Evolutionary conservation across 495 filamentous ascomycete genomes (phyloP), one percentile per base, ranked within the genome.

Genomic region (Paragyromitra xinjiangensis): DNA sequence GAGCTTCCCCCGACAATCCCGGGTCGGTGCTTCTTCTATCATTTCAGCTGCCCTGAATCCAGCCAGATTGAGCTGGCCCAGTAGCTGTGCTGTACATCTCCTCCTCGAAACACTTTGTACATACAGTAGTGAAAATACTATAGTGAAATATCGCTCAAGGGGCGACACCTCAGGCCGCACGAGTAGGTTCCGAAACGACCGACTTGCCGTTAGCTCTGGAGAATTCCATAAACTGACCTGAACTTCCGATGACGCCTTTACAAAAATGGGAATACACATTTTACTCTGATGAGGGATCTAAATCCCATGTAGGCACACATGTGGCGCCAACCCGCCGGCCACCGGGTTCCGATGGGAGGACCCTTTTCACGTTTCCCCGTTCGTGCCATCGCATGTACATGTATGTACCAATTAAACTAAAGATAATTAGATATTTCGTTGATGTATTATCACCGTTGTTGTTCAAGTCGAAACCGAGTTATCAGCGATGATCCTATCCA

Each of bases 61-160:
- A 65, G 8, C 42, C 40, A 11, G 42, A 61, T 69, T 59, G 67
- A 69, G 53, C 34, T 68, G 64, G 64, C 64, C 40, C 11, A 40
- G 14, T 42, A 58, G 19, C 50, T 39, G 29, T 24, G 40, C n/a
- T 71, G 42, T 37, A 34, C 40, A 48, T 39, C 22, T 45, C 19
- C 22, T 34, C n/a, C 44, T 39, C 16, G 39, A 55, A 39, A 53
- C 40, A 59, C 50, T 65, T 50, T 67, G 51, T 51, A 66, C 71
- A 64, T 66, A 67, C 55, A 45, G 73, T 61, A 29, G 39, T 7
- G 40, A 48, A 19, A 40, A 22, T 22, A 22, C 19, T 22, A 22
- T 34, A 26, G 40, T 8, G 39, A 42, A 64, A 77, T 66, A 73
- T 77, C 74, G 62, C 74, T 77, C 74, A 77, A 64, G 59, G 68